Conservation (phyloP, 441 rosid genomes). For the Hypseocharis bilobata region DNA sequence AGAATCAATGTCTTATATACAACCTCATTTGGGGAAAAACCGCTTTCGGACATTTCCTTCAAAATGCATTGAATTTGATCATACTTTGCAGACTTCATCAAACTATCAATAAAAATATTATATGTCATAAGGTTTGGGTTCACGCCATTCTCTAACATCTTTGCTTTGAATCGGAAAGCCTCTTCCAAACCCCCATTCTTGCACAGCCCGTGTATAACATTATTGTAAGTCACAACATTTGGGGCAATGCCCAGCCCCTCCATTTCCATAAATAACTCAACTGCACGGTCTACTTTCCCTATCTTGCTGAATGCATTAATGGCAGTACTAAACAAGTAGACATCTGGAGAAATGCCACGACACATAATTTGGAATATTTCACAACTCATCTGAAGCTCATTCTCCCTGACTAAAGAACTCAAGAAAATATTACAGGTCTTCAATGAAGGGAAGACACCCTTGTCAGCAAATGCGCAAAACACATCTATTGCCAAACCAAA, state of each 20-base stretch:
- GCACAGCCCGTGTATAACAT: constrained; percentile 41
- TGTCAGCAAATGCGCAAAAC: constrained; percentile 34
- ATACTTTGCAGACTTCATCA: constrained; percentile 48
- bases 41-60: constrained; percentile 51
- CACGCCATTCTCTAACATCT: constrained; percentile 45
- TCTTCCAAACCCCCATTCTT: constrained; percentile 28
- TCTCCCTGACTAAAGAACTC: constrained; percentile 49
- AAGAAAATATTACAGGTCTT: constrained; percentile 55
- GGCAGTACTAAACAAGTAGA: constrained; percentile 43
- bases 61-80: constrained; percentile 44
- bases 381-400: constrained; percentile 41
- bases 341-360: constrained; percentile 38
- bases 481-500: constrained; percentile 41
- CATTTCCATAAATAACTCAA: constrained; percentile 38
- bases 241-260: constrained; percentile 39
- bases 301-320: constrained; percentile 47
- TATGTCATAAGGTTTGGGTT: constrained; percentile 50
- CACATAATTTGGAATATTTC: constrained; percentile 44
- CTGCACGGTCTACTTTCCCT: constrained; percentile 38
- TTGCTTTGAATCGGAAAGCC: constrained; percentile 46
- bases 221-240: constrained; percentile 45
- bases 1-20: constrained; percentile 61
- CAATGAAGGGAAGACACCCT: constrained; percentile 50
- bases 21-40: constrained; percentile 47
- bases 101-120: constrained; percentile 57